These are phyloP conservation scores for Phialophora chinensis DNA, from an alignment of 2,329 filamentous ascomycete genomes.

Conservation along the genomic window DNA sequence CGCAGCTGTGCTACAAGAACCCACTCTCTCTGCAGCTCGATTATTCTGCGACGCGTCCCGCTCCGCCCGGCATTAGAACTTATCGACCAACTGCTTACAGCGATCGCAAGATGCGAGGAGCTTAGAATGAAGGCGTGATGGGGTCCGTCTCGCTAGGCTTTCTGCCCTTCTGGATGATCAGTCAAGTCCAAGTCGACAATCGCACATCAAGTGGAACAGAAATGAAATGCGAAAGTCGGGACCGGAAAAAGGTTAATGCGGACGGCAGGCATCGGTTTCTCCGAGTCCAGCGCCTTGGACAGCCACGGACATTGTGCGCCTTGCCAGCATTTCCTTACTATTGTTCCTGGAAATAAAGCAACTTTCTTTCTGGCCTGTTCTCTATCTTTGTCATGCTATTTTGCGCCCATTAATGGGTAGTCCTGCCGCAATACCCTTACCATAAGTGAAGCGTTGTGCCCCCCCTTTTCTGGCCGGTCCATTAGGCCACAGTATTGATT, in stretches of 20 bases:
- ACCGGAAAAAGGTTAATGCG: constrained; percentile 13
- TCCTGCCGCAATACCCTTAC: background rate
- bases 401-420: background rate
- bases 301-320: background rate
- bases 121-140: constrained; percentile 74
- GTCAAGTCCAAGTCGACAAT: background rate
- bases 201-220: too few relatives aligned
- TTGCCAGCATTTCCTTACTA: constrained; percentile 4
- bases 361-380: background rate
- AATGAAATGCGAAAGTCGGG: background rate
- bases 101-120: constrained; percentile 67
- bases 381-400: background rate
- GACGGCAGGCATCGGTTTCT: background rate
- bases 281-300: background rate
- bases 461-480: background rate
- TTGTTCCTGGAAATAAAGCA: constrained; percentile 2
- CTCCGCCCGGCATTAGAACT: constrained; percentile 69
- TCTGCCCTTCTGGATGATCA: constrained; percentile 41
- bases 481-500: background rate
- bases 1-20: constrained; percentile 2
- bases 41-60: constrained; percentile 64
- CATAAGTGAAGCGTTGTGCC: background rate
- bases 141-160: constrained; percentile 71
- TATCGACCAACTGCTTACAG: constrained; percentile 64
- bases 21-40: constrained; percentile 50